A percentile compares a stretch with the other conserved stretches of the same genome.
These are phyloP conservation scores for Boletellus deceptivus DNA, from an alignment of 1,284 basidiomycete species.

Conservation along the genomic window DNA sequence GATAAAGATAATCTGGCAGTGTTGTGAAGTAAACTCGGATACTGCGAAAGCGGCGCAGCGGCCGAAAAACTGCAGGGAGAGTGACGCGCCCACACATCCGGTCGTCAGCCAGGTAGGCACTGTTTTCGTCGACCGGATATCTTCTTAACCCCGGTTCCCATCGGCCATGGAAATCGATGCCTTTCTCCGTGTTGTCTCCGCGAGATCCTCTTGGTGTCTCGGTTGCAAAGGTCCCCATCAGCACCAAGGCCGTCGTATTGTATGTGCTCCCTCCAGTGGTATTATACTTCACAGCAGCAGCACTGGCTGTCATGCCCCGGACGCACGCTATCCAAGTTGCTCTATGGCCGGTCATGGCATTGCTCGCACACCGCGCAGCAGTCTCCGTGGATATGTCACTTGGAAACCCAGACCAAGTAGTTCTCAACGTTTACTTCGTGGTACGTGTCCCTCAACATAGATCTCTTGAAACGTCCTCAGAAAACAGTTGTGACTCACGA, in stretches of 20 bases:
- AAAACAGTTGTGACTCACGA: no score
- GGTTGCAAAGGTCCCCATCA: neutral
- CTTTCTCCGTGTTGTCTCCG: neutral
- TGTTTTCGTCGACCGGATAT: no score
- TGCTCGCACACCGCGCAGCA: neutral
- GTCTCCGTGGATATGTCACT: constrained; percentile 1
- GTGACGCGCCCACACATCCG: no score
- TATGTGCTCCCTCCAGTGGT: neutral
- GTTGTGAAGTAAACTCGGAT: no score
- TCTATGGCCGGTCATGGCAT: neutral
- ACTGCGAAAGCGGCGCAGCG: no score
- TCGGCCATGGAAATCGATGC: neutral
- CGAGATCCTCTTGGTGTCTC: neutral
- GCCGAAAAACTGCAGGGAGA: no score
- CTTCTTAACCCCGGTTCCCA: no score
- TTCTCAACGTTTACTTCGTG: neutral
- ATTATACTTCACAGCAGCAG: neutral
- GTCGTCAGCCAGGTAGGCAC: no score
- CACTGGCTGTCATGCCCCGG: constrained; percentile 1
- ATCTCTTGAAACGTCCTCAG: neutral
- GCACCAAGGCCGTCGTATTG: neutral
- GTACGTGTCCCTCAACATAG: neutral
- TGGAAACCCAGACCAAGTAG: neutral
- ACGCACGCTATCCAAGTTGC: neutral
- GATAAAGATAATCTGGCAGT: no score